Conservation (phyloP, 176 grass and related monocot genomes). For the Zoysia pacifica region DNA sequence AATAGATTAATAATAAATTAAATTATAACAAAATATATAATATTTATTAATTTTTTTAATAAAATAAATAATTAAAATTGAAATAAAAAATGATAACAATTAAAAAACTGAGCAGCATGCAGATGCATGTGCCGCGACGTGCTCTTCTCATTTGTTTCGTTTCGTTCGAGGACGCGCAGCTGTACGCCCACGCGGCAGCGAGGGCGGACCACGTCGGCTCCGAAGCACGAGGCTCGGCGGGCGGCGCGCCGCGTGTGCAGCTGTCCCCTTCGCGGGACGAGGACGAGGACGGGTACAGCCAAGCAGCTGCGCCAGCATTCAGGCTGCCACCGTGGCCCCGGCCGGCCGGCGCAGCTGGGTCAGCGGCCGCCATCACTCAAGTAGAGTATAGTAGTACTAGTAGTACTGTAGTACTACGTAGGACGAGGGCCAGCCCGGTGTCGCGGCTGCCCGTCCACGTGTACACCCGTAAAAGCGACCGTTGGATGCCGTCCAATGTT, state of each 20-base stretch:
- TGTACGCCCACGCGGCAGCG: neutral
- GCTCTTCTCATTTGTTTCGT: too few relatives aligned
- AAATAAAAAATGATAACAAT: too few relatives aligned
- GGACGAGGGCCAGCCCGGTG: neutral
- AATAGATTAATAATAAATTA: too few relatives aligned
- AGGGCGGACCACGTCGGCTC: conserved; percentile 34
- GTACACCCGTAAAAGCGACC: neutral
- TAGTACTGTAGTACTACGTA: neutral
- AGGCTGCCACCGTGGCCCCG: neutral
- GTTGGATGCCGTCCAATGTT: neutral
- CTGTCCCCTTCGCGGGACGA: conserved; percentile 21
- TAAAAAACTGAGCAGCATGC: too few relatives aligned
- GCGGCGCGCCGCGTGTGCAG: conserved; percentile 29
- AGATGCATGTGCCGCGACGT: too few relatives aligned
- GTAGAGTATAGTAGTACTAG: neutral
- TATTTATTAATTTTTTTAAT: too few relatives aligned
- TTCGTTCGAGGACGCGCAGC: neutral
- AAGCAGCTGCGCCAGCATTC: neutral
- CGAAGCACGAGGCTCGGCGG: neutral
- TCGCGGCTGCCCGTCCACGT: conserved; percentile 30
- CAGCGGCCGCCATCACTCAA: neutral
- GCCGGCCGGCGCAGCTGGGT: neutral
- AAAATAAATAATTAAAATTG: too few relatives aligned
- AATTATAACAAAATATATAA: too few relatives aligned
- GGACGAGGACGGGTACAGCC: conserved; percentile 19